Base-by-base conservation (phyloP, 305 asterid genomes). In the Withania somnifera region DNA sequence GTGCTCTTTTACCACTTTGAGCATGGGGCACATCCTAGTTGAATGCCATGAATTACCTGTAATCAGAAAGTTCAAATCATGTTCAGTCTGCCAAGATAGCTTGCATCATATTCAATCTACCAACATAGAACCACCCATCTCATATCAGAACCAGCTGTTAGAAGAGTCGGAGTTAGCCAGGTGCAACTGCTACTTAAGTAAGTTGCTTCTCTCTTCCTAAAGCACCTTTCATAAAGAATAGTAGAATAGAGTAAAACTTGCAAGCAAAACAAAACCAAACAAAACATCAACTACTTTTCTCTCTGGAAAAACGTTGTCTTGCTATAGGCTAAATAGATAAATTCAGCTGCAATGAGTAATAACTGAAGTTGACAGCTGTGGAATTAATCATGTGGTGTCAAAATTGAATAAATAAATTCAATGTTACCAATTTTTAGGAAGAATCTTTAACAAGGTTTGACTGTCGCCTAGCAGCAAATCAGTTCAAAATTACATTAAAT, bases 21-120 rank as follows among this genome's bases (percentile, higher is more conserved):
- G 89, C 95, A 92, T 90, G 85, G 98, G 93, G 85, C 90, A 81
- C 93, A 90, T 90, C 93, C 94, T 89, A 85, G 91, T 88, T 71
- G 90, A 88, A 88, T 90, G 89, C 97, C 95, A 82, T 84, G 89
- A 86, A 91, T 84, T 88, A 90, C 98, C 97, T 94, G 97, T 79
- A 87, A 92, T 78, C 88, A 88, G 87, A 89, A 90, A 90, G 83
- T 86, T 78, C 79, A 81, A 26, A 90, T 93, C 88, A 92, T 84
- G 88, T 79, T 87, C 79, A 83, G 87, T 86, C 88, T 86, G 83
- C 85, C 80, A 77, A 82, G 84, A 80, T 71, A 87, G 82, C 86
- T 80, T 83, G 75, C 84, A 69, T 71, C 85, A 85, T 42, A 30
- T 87, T 77, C 78, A 78, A 79, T 75, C 84, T 82, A 81, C 24